These are phyloP conservation scores for Cronartium quercuum DNA, from an alignment of 1,284 basidiomycete species.

Conservation along the genomic window DNA sequence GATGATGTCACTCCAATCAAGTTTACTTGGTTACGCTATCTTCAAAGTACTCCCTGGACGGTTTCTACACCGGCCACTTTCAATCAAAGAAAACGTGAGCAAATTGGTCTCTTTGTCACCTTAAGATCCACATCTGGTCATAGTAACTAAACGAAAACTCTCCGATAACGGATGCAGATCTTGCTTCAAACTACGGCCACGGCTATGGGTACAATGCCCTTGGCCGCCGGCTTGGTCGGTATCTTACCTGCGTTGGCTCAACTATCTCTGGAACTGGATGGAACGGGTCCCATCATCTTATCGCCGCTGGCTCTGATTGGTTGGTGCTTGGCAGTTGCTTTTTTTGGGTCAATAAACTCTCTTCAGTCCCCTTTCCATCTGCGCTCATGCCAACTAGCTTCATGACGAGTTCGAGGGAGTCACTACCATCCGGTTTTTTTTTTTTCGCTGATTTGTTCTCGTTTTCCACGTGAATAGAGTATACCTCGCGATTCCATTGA, in stretches of 20 bases:
- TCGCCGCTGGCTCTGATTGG: conserved; percentile 65
- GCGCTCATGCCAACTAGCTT: background rate
- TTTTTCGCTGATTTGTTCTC: conserved; percentile 30
- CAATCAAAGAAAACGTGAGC: conserved; percentile 31
- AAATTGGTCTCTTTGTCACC: background rate
- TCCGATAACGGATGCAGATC: conserved; percentile 48
- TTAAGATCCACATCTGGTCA: background rate
- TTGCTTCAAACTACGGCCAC: conserved; percentile 92
- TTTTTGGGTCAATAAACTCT: conserved; percentile 66
- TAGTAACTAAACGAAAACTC: too few relatives aligned
- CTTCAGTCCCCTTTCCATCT: conserved; percentile 22
- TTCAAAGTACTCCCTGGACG: conserved; percentile 60
- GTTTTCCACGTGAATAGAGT: conserved; percentile 56
- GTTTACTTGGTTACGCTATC: conserved; percentile 76
- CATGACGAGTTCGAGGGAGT: background rate
- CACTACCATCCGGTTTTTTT: background rate
- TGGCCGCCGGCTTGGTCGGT: conserved; percentile 89
- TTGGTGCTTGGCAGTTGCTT: conserved; percentile 82
- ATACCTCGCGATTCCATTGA: conserved; percentile 84
- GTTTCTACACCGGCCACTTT: conserved; percentile 51
- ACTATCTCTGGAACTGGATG: conserved; percentile 67
- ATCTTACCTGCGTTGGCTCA: conserved; percentile 83
- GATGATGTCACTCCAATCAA: conserved; percentile 47
- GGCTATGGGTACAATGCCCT: conserved; percentile 71
- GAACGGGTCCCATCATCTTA: conserved; percentile 66